Evolutionary conservation across 192 early-diverging fungal species (phyloP), one percentile per base, ranked within the genome.

Genomic region (Backusella australiensis): DNA sequence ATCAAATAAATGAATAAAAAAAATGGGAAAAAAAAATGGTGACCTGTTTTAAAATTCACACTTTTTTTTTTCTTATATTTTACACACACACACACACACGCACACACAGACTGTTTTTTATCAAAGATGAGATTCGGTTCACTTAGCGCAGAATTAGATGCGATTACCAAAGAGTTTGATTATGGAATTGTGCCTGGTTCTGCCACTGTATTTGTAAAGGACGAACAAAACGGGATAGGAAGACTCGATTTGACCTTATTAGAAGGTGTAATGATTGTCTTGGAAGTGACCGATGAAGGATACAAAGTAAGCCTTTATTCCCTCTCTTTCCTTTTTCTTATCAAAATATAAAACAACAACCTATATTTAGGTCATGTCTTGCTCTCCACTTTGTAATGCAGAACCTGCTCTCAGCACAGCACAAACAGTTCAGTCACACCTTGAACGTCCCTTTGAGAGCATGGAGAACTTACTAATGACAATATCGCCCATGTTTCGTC

Each of bases 401-500:
- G 74, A 67, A 7, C 41, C 74, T 42, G 66, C 74, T 8, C 17
- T 68, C 32, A 34, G 35, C n/a, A 67, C 74, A 4, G 66, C 63
- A 0, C 65, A 75, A 35, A 34, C 36, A 67, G 66, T 67, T 21
- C 63, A 67, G 39, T 29, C 38, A 34, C 74, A 75, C 23, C 12
- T 82, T 4, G 67, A 80, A 12, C 56, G 42, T n/a, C 81, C 81
- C 12, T 84, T 84, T 77, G 83, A 84, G 67, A 82, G 77, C 15
- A 84, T 84, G 83, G 83, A 84, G 15, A 76, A 78, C 71, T 38
- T 84, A 29, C 70, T 84, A 21, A 77, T 81, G 81, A 73, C 77
- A 3, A 74, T 69, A 14, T 79, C 77, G 34, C 80, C 83, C 14
- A 76, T 79, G 71, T 84, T 84, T 74, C 67, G 74, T 6, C 73